Conservation (phyloP, 805 yeast genomes). For the Kodamaea hsintzibuensis region DNA sequence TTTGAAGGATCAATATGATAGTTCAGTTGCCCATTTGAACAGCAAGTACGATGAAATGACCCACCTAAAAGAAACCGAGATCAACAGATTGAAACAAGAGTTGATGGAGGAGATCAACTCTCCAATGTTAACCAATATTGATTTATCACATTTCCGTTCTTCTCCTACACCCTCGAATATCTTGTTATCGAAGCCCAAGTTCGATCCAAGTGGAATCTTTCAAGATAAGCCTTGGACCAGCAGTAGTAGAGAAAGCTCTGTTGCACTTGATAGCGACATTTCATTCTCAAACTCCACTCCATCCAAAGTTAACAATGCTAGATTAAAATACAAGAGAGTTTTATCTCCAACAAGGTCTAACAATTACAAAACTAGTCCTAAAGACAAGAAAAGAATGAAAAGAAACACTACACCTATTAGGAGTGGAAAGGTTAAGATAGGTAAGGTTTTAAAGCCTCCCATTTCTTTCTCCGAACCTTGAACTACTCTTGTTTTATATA, state of each 20-base stretch:
- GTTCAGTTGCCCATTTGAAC: conserved; percentile 7
- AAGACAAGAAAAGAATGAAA: conserved; percentile 13
- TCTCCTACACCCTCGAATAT: not conserved
- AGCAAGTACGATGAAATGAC: not conserved
- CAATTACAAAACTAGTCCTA: conserved; percentile 13
- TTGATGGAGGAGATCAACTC: conserved; percentile 1
- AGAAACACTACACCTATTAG: conserved; percentile 1
- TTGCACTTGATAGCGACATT: not conserved
- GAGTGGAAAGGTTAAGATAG: not conserved
- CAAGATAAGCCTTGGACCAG: conserved; percentile 8
- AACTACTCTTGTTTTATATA: not conserved
- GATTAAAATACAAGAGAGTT: conserved; percentile 2
- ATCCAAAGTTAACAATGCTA: not conserved
- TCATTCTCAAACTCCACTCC: conserved; percentile 2
- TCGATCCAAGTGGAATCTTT: conserved; percentile 10
- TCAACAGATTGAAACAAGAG: conserved; percentile 1
- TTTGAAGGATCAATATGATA: conserved; percentile 13
- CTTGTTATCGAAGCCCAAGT: not conserved
- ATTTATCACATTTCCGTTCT: conserved; percentile 1
- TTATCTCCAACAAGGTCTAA: conserved; percentile 11
- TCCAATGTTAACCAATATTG: conserved; percentile 8
- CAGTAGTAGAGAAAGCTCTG: conserved; percentile 9
- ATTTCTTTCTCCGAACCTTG: conserved; percentile 1
- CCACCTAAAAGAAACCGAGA: not conserved
- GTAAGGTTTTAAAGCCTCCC: not conserved